Evolutionary conservation across 1,139 yeast genomes (phyloP).

Genomic region (Lodderomyces elongisporus): DNA sequence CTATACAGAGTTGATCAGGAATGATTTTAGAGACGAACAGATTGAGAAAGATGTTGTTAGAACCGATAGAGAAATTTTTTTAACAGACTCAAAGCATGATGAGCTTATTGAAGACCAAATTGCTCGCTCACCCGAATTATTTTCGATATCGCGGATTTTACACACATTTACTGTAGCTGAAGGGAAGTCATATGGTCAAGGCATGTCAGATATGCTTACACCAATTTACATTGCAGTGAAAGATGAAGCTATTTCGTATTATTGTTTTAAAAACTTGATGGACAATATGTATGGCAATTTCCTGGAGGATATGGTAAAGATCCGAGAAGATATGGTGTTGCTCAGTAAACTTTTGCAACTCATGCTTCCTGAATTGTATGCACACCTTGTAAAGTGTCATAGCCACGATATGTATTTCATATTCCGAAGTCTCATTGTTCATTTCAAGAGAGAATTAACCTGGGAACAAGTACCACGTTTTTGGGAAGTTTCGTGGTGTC

Average conservation of each 20-base stretch:
- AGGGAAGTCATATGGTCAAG: slow-evolving; percentile 97
- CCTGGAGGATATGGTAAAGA: slow-evolving; percentile 85
- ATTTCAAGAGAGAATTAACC: slow-evolving; percentile 90
- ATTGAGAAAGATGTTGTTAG: slow-evolving; percentile 93
- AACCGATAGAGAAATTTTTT: slow-evolving; percentile 72
- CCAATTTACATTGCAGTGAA: slow-evolving; percentile 75
- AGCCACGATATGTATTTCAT: slow-evolving; percentile 88
- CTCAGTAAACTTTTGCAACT: slow-evolving; percentile 80
- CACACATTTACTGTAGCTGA: slow-evolving; percentile 74
- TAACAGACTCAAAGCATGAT: slow-evolving; percentile 31
- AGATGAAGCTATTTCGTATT: slow-evolving; percentile 78
- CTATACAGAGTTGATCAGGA: slow-evolving; percentile 60
- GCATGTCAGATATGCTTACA: slow-evolving; percentile 90
- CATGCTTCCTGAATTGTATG: slow-evolving; percentile 79
- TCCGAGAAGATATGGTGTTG: slow-evolving; percentile 81
- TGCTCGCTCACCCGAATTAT: slow-evolving; percentile 61
- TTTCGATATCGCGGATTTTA: slow-evolving; percentile 69
- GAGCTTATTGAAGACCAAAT: slow-evolving; percentile 35
- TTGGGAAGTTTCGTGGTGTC: slow-evolving; percentile 93
- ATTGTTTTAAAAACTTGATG: slow-evolving; percentile 89
- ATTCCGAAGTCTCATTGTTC: slow-evolving; percentile 88
- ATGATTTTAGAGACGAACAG: slow-evolving; percentile 66
- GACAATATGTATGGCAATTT: slow-evolving; percentile 94
- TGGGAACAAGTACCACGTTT: slow-evolving; percentile 73
- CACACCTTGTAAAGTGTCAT: slow-evolving; percentile 82